Base-by-base conservation (phyloP, 495 filamentous ascomycete species). In the Parathielavia appendiculata region DNA sequence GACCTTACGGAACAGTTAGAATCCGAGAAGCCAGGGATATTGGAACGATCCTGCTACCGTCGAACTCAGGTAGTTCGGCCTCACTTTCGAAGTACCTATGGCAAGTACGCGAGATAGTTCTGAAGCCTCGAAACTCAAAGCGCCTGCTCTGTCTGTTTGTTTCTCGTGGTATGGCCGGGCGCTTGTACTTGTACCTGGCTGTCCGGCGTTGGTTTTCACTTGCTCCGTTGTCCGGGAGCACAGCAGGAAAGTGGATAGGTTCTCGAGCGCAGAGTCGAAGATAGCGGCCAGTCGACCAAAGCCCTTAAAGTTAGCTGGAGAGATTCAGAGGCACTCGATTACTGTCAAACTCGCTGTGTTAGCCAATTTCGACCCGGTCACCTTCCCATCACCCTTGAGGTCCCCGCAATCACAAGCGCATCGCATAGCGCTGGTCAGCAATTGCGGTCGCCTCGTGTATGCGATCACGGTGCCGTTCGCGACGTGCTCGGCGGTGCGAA, bases 21-120 rank as follows among this genome's bases (percentile, higher is more conserved):
- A 20, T 34, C 32, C 38, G 13, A 14, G 45, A 43, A 49, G 46
- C 14, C n/a, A 16, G 16, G 45, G 30, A 19, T 17, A 9, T 7
- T 23, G 44, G 12, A 30, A 47, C 9, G 44, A 13, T 6, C 14
- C 2, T 46, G 4, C 11, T 2, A 23, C 3, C 44, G 12, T 12
- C 4, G 26, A 17, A 16, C 23, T 32, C 2, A 2, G 6, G 26
- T 12, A 26, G 8, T 17, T 11, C 12, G 45, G 54, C 13, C 26
- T 14, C 16, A 19, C 17, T 54, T 55, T 30, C 26, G 6, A 30
- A 3, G 26, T 34, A 56, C 56, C 40, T 56, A 51, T 54, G 51
- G 44, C n/a, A 55, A 54, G 50, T 34, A 55, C 63, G 47, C 57
- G 65, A 57, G 54, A 63, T 63, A 34, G 51, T 63, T 60, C 38